Evolutionary conservation across 176 grass and related monocot species (phyloP).

Genomic region (Saccharum officinarum): DNA sequence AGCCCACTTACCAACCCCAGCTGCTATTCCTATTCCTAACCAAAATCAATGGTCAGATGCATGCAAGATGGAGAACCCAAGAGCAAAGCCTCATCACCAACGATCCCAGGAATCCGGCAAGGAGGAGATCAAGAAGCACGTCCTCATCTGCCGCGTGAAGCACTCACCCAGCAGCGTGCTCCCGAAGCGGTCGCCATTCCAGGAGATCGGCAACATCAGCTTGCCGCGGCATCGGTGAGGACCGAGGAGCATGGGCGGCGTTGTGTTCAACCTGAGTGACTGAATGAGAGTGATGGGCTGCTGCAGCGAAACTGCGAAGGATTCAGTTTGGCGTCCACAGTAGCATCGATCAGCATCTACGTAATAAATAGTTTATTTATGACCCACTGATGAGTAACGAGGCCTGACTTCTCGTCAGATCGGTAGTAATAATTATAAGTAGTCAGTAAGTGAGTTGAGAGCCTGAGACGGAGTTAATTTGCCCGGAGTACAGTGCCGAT

Average conservation of each 20-base stretch:
- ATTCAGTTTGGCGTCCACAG: constrained; percentile 34
- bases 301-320: constrained; percentile 12
- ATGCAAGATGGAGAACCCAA: constrained; percentile 42
- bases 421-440: constrained; percentile 14
- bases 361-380: constrained; percentile 27
- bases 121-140: constrained; percentile 78
- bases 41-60: constrained; percentile 47
- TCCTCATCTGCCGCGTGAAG: constrained; percentile 74
- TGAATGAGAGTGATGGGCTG: constrained; percentile 6
- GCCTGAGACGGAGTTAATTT: constrained; percentile 31
- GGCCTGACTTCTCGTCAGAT: constrained; percentile 55
- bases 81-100: constrained; percentile 30
- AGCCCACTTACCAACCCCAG: constrained; percentile 39
- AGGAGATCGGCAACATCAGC: constrained; percentile 67
- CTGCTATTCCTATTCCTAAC: constrained; percentile 22
- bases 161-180: constrained; percentile 52
- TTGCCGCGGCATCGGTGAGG: constrained; percentile 45
- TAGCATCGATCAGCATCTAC: constrained; percentile 14
- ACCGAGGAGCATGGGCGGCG: neutral
- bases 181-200: constrained; percentile 54
- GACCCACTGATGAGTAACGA: constrained; percentile 26
- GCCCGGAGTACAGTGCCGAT: constrained; percentile 30
- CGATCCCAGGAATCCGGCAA: constrained; percentile 37
- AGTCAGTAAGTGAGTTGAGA: constrained; percentile 17
- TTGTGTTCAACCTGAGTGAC: neutral